Conservation (phyloP, 495 filamentous ascomycete species). For the Neurospora africana region DNA sequence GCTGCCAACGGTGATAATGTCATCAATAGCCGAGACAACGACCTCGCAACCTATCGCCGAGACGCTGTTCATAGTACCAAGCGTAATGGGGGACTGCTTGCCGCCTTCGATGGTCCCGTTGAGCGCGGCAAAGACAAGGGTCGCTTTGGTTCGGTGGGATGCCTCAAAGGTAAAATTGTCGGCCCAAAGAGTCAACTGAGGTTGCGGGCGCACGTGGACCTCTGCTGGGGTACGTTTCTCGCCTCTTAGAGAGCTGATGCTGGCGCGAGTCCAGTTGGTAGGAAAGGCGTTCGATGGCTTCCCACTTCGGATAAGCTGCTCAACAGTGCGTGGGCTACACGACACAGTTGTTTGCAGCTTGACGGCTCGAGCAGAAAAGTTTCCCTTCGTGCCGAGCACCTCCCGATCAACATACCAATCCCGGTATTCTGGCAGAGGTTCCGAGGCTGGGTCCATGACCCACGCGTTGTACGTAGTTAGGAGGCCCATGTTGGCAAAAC, state of each 20-base stretch:
- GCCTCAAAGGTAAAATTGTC: conserved; percentile 17
- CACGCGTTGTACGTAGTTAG: conserved; percentile 17
- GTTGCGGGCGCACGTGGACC: conserved; percentile 12
- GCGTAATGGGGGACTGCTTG: background rate
- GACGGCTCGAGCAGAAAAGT: conserved; percentile 15
- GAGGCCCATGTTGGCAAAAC: conserved; percentile 12
- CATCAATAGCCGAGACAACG: conserved; percentile 12
- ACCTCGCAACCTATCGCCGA: conserved; percentile 19
- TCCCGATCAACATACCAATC: conserved; percentile 22
- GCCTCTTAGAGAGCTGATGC: background rate
- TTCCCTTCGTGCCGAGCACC: conserved; percentile 9
- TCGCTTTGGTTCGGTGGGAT: conserved; percentile 10
- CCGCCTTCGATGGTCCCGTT: conserved; percentile 23
- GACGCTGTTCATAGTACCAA: conserved; percentile 8
- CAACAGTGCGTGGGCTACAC: conserved; percentile 8
- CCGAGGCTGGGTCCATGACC: conserved; percentile 14
- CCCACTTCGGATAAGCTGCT: conserved; percentile 12
- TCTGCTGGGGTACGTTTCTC: conserved; percentile 11
- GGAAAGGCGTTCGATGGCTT: conserved; percentile 15
- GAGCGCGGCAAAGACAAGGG: conserved; percentile 20
- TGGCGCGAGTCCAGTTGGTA: conserved; percentile 20
- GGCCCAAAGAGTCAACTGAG: conserved; percentile 17
- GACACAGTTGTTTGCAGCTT: conserved; percentile 13
- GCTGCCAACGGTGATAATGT: conserved; percentile 9
- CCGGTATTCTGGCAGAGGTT: conserved; percentile 17